phyloP scores from a whole-genome alignment of 2,329 filamentous ascomycete species.

The Curvularia lunata region DNA sequence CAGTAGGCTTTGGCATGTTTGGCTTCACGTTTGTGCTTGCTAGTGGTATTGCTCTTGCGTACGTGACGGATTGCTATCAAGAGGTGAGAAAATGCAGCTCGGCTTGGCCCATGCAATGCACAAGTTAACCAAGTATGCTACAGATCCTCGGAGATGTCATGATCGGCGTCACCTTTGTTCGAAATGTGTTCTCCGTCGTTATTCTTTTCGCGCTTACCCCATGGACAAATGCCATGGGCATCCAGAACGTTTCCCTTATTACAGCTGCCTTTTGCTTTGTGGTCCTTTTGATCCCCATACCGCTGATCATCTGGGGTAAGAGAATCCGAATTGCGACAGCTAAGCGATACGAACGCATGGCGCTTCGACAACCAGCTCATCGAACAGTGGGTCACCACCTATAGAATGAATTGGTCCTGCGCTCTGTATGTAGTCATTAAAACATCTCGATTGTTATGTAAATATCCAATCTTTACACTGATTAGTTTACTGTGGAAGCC shows the following conservation, averaged over 20 bases:
- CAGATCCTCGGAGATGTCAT: conserved; percentile 56
- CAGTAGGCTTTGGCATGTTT: conserved; percentile 49
- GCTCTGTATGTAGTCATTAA: background rate
- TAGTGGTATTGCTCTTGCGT: conserved; percentile 48
- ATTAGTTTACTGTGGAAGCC: background rate
- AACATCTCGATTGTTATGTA: background rate
- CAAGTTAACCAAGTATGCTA: background rate
- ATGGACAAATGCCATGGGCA: conserved; percentile 50
- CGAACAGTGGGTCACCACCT: conserved; percentile 11
- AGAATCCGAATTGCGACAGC: conserved; percentile 18
- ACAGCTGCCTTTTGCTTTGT: conserved; percentile 47
- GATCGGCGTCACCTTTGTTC: conserved; percentile 54
- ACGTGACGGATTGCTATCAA: conserved; percentile 48
- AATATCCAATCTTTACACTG: background rate
- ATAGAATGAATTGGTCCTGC: background rate
- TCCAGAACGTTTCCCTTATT: conserved; percentile 52
- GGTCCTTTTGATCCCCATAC: conserved; percentile 33
- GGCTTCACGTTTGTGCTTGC: conserved; percentile 47
- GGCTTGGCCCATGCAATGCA: background rate
- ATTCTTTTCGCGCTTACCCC: conserved; percentile 57
- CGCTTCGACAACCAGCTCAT: conserved; percentile 19
- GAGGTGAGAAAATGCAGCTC: conserved; percentile 6
- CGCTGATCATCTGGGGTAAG: conserved; percentile 25
- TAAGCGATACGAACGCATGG: conserved; percentile 18
- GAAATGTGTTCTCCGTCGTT: conserved; percentile 53